Conservation (phyloP, 352 stramenopile genomes). For the Globisporangium ultimum region DNA sequence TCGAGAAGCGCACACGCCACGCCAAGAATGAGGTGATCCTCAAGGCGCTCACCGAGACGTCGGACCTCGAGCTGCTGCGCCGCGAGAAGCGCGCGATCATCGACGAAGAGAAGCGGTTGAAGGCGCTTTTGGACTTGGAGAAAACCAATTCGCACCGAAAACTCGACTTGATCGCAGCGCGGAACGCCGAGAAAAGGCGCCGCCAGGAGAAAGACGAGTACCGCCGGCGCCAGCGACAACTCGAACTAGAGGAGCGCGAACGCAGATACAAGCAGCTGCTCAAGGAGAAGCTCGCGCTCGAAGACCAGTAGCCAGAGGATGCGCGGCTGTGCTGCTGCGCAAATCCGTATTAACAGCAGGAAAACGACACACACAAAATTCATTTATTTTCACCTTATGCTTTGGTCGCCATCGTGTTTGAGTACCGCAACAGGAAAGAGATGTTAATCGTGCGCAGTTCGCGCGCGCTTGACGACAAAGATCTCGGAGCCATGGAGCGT, state of each 20-base stretch:
- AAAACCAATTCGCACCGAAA: slow-evolving; percentile 93
- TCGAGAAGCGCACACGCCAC: slow-evolving; percentile 75
- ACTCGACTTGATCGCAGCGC: slow-evolving; percentile 86
- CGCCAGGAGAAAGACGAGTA: slow-evolving; percentile 89
- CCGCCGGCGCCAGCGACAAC: slow-evolving; percentile 54
- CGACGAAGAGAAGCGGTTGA: slow-evolving; percentile 92
- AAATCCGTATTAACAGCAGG: too few species aligned
- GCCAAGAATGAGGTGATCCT: slow-evolving; percentile 94
- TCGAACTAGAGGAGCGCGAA: slow-evolving; percentile 64
- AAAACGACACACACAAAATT: slow-evolving; percentile 13
- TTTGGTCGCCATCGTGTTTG: neutral
- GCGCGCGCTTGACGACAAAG: slow-evolving; percentile 70
- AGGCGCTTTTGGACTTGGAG: slow-evolving; percentile 91
- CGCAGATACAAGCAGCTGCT: slow-evolving; percentile 68
- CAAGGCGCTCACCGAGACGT: slow-evolving; percentile 86
- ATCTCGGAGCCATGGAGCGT: slow-evolving; percentile 60
- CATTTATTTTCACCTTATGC: neutral
- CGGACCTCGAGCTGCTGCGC: slow-evolving; percentile 89
- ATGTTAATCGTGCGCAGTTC: slow-evolving; percentile 11
- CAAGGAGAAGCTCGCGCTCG: slow-evolving; percentile 79
- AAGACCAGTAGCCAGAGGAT: slow-evolving; percentile 21
- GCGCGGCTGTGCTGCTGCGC: too few species aligned
- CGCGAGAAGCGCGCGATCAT: slow-evolving; percentile 94
- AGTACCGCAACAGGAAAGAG: too few species aligned
- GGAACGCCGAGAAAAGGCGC: slow-evolving; percentile 89